Percentiles rank a stretch among this genome's conserved stretches.
Conservation (phyloP, 345 rosid genomes). For the Turritis glabra region DNA sequence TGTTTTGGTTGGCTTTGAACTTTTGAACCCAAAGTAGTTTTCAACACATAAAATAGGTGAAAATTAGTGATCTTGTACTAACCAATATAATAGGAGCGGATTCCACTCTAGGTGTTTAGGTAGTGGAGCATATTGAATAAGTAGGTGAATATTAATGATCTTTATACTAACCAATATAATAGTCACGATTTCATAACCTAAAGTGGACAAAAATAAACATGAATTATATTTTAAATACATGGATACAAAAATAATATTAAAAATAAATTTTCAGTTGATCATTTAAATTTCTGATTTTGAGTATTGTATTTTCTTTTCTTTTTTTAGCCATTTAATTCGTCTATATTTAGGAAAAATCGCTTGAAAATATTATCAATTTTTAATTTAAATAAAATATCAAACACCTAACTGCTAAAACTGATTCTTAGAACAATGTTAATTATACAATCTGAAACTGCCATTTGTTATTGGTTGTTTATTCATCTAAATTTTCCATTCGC, state of each 20-base stretch:
- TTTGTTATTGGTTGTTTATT: neutral
- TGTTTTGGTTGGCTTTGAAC: constrained; percentile 34
- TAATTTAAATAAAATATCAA: too few relatives aligned
- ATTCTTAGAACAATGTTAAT: too few relatives aligned
- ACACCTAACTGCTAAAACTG: too few relatives aligned
- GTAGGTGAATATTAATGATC: constrained; percentile 31
- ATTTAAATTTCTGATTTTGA: neutral
- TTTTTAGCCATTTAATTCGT: too few relatives aligned
- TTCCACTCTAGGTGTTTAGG: constrained; percentile 27
- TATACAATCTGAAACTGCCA: too few relatives aligned
- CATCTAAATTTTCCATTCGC: neutral
- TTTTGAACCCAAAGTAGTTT: constrained; percentile 17
- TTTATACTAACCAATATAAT: constrained; percentile 12
- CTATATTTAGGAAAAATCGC: too few relatives aligned
- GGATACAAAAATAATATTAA: neutral
- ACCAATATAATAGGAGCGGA: constrained; percentile 6
- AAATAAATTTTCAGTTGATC: neutral
- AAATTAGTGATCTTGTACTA: constrained; percentile 11
- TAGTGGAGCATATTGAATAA: constrained; percentile 31
- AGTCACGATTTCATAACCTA: constrained; percentile 1
- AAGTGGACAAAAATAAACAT: neutral
- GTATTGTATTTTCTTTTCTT: neutral
- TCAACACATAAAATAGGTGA: constrained; percentile 25
- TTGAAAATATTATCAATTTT: too few relatives aligned
- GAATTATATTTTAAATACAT: neutral